Evolutionary conservation across 805 yeast species (phyloP).

Genomic region (Debaryomyces maramus): DNA sequence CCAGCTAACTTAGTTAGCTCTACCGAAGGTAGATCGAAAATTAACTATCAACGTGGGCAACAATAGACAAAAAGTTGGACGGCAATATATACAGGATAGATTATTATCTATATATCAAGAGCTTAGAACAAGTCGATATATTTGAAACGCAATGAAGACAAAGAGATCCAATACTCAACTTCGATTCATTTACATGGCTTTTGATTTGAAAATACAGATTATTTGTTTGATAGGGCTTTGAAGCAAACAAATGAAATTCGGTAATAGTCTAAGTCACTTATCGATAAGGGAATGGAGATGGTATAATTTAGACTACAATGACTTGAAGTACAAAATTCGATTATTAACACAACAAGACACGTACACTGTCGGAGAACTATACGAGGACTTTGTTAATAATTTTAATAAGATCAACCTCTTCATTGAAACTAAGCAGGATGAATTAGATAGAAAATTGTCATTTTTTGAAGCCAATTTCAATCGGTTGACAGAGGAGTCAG

Average conservation of each 20-base stretch:
- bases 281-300: slow-evolving; percentile 88
- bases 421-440: slow-evolving; percentile 66
- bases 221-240: too few species aligned
- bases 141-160: too few species aligned
- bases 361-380: slow-evolving; percentile 32
- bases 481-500: slow-evolving; percentile 16
- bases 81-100: too few species aligned
- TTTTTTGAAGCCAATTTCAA: slow-evolving; percentile 15
- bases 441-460: slow-evolving; percentile 51
- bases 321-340: slow-evolving; percentile 65
- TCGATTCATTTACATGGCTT: too few species aligned
- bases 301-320: slow-evolving; percentile 82
- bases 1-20: too few species aligned
- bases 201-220: too few species aligned
- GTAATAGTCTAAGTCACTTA: slow-evolving; percentile 67
- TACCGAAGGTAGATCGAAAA: too few species aligned
- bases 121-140: too few species aligned
- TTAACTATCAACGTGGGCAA: too few species aligned
- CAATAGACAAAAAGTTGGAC: too few species aligned
- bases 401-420: slow-evolving; percentile 63
- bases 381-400: slow-evolving; percentile 50
- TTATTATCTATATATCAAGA: too few species aligned
- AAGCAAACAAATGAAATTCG: slow-evolving; percentile 72
- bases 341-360: slow-evolving; percentile 43
- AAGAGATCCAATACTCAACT: too few species aligned